Conservation (phyloP, 2,329 filamentous ascomycete species). For the Ilyonectria robusta region DNA sequence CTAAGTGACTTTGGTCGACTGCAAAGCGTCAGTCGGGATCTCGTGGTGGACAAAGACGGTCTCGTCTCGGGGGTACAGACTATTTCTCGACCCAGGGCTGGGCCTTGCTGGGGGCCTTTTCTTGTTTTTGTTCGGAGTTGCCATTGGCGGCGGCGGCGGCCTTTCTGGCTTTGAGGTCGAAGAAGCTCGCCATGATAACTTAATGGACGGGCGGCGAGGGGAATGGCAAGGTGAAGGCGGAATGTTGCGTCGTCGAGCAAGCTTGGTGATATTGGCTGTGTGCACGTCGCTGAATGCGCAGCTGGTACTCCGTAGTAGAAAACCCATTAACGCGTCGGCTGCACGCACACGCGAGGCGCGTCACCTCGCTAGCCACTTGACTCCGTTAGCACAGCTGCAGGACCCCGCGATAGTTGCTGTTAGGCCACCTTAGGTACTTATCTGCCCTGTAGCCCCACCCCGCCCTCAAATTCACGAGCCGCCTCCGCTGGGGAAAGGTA, state of each 20-base stretch:
- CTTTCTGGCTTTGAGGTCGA: slow-evolving; percentile 93
- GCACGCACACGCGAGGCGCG: slow-evolving; percentile 29
- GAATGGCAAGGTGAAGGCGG: neutral
- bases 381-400: slow-evolving; percentile 4
- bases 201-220: neutral
- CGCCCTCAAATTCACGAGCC: neutral
- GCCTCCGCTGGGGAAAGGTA: too few relatives aligned
- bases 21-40: slow-evolving; percentile 28
- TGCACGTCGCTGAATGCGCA: slow-evolving; percentile 8
- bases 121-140: slow-evolving; percentile 74
- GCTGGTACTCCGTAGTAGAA: slow-evolving; percentile 9
- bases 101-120: slow-evolving; percentile 70
- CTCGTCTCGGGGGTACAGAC: slow-evolving; percentile 67
- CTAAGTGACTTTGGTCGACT: slow-evolving; percentile 94
- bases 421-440: neutral
- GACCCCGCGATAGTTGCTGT: slow-evolving; percentile 6
- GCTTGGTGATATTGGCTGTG: slow-evolving; percentile 9
- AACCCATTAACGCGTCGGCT: slow-evolving; percentile 35
- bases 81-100: slow-evolving; percentile 99
- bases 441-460: neutral
- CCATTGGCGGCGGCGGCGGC: slow-evolving; percentile 76
- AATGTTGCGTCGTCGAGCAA: slow-evolving; percentile 8
- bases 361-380: slow-evolving; percentile 1
- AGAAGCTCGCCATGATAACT: slow-evolving; percentile 86
- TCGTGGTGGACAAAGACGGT: neutral